A percentile compares a stretch with the other conserved stretches of the same genome.
Evolutionary conservation across 2,329 filamentous ascomycete species (phyloP).

Genomic region (Gyromitra esculenta): DNA sequence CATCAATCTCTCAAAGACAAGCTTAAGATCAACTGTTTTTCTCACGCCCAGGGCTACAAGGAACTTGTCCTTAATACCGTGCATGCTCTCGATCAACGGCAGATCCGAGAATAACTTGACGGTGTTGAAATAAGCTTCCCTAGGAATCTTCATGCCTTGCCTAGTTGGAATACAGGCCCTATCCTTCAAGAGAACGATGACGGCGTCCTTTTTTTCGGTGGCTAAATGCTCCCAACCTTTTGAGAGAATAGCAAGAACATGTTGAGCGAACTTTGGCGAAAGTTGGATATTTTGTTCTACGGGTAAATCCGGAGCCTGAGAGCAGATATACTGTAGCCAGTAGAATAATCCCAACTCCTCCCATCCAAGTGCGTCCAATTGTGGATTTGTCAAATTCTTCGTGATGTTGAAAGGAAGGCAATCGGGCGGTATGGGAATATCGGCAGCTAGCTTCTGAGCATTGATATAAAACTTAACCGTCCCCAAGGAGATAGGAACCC

Average conservation of each 20-base stretch:
- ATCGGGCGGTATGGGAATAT: conserved; percentile 79
- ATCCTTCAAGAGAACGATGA: conserved; percentile 72
- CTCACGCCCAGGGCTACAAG: conserved; percentile 83
- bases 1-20: conserved; percentile 88
- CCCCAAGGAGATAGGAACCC: conserved; percentile 79
- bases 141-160: conserved; percentile 83
- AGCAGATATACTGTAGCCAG: conserved; percentile 85
- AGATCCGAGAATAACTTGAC: conserved; percentile 96
- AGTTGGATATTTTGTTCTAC: conserved; percentile 75
- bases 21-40: conserved; percentile 92
- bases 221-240: conserved; percentile 89
- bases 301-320: conserved; percentile 68
- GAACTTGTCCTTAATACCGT: conserved; percentile 89
- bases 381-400: conserved; percentile 70
- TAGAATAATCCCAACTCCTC: conserved; percentile 81
- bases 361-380: conserved; percentile 87
- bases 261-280: conserved; percentile 77
- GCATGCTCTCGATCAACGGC: conserved; percentile 78
- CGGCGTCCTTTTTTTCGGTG: conserved; percentile 70
- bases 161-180: conserved; percentile 88
- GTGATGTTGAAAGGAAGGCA: conserved; percentile 89
- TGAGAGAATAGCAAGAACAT: conserved; percentile 81
- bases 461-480: conserved; percentile 79
- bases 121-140: conserved; percentile 89
- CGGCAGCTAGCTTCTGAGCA: conserved; percentile 80